These are phyloP conservation scores for Gnomoniopsis sp. DNA, from an alignment of 2,329 filamentous ascomycete species.

Conservation along the genomic window DNA sequence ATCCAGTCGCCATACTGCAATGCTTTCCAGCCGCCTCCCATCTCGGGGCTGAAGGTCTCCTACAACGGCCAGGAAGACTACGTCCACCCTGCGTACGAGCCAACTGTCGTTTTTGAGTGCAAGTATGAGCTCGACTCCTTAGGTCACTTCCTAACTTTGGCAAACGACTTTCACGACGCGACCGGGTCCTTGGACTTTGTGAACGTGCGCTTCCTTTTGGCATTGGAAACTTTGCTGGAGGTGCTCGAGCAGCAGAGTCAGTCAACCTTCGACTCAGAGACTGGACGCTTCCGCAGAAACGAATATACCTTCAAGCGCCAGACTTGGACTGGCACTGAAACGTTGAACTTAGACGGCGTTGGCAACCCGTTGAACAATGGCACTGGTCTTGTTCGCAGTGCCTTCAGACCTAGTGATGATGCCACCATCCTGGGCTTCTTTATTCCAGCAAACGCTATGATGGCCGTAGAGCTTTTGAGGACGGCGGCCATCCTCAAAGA, in stretches of 20 bases:
- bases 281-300: slow-evolving; percentile 64
- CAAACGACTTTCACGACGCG: slow-evolving; percentile 81
- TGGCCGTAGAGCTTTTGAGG: slow-evolving; percentile 81
- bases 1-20: slow-evolving; percentile 97
- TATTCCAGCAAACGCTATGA: slow-evolving; percentile 95
- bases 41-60: slow-evolving; percentile 68
- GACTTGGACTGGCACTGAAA: slow-evolving; percentile 85
- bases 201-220: slow-evolving; percentile 72
- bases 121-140: slow-evolving; percentile 98
- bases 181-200: slow-evolving; percentile 78
- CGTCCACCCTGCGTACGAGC: slow-evolving; percentile 86
- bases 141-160: slow-evolving; percentile 82
- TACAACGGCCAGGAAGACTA: slow-evolving; percentile 78
- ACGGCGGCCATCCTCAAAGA: slow-evolving; percentile 66
- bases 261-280: slow-evolving; percentile 72
- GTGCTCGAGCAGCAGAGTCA: slow-evolving; percentile 76
- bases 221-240: slow-evolving; percentile 68
- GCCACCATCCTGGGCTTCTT: slow-evolving; percentile 92
- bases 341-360: slow-evolving; percentile 73
- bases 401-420: slow-evolving; percentile 93
- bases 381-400: slow-evolving; percentile 83
- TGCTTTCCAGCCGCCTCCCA: slow-evolving; percentile 91
- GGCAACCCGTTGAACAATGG: slow-evolving; percentile 88
- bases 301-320: slow-evolving; percentile 82
- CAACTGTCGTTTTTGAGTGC: slow-evolving; percentile 87